phyloP scores from a whole-genome alignment of 2,329 filamentous ascomycete genomes.

The Cyphellophora europaea region DNA sequence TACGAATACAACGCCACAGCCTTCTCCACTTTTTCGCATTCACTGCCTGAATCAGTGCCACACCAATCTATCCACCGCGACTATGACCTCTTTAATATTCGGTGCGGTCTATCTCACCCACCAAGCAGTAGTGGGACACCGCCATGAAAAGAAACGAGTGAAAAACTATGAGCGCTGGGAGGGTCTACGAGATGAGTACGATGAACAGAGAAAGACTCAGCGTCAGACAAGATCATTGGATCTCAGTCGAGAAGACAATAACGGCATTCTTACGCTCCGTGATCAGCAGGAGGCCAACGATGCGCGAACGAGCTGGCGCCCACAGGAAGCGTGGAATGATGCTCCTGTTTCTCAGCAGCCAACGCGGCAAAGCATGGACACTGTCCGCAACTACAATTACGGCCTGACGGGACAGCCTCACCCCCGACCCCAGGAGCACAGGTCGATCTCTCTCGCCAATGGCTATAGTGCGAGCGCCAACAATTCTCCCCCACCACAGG shows the following conservation, averaged over 20 bases:
- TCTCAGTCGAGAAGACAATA: constrained; percentile 6
- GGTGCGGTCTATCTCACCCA: constrained; percentile 16
- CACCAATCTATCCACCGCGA: no score
- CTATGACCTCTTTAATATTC: constrained; percentile 19
- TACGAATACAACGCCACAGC: no score
- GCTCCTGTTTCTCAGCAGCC: constrained; percentile 4
- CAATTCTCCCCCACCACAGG: constrained; percentile 3
- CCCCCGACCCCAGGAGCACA: constrained; percentile 5
- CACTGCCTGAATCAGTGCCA: no score
- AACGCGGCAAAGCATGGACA: constrained; percentile 11
- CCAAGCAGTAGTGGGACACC: constrained; percentile 13
- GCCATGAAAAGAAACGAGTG: constrained; percentile 16
- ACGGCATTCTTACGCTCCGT: constrained; percentile 15
- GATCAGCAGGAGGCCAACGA: constrained; percentile 19
- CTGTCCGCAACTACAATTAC: neutral
- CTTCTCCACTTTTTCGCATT: no score
- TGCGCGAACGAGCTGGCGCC: constrained; percentile 17
- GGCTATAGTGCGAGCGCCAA: neutral
- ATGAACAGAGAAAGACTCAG: constrained; percentile 14
- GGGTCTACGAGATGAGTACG: constrained; percentile 18
- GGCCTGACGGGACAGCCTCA: constrained; percentile 6
- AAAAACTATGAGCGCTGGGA: constrained; percentile 20
- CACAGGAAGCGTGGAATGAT: constrained; percentile 14
- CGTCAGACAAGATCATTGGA: constrained; percentile 15
- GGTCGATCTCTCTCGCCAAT: neutral